phyloP scores from a whole-genome alignment of 805 yeast genomes.

The Candida krabiensis region DNA sequence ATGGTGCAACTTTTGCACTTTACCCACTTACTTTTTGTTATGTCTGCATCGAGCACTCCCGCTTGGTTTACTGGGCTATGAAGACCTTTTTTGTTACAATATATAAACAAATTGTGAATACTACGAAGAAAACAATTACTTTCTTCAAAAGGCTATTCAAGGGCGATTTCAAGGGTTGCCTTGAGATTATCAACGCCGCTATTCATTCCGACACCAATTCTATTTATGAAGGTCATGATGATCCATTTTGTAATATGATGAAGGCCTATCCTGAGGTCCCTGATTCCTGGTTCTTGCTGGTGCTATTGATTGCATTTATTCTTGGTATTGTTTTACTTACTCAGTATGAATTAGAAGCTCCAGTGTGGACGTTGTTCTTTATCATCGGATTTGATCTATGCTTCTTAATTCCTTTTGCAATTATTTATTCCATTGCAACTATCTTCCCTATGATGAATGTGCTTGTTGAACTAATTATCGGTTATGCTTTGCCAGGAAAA shows the following conservation, averaged over 20 bases:
- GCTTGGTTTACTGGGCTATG: too few species aligned
- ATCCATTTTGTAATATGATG: conserved; percentile 46
- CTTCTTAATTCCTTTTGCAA: conserved; percentile 60
- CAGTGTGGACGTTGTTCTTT: conserved; percentile 62
- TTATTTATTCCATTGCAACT: conserved; percentile 65
- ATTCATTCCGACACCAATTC: too few species aligned
- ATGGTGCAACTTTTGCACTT: conserved; percentile 64
- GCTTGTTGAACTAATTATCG: conserved; percentile 61
- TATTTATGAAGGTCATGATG: conserved; percentile 29
- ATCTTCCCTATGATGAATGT: conserved; percentile 59
- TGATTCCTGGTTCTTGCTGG: conserved; percentile 62
- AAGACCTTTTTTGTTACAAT: too few species aligned
- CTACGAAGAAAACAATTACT: conserved; percentile 9
- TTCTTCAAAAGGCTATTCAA: conserved; percentile 35
- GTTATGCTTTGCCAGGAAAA: conserved; percentile 62
- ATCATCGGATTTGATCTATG: conserved; percentile 54
- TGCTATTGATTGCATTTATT: conserved; percentile 46
- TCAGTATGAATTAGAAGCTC: conserved; percentile 51
- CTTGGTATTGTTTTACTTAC: conserved; percentile 40
- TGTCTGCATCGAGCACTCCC: too few species aligned
- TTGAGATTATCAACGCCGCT: too few species aligned
- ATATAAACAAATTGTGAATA: too few species aligned
- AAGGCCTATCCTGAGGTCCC: conserved; percentile 65
- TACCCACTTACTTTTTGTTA: conserved; percentile 61
- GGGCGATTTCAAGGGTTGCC: conserved; percentile 32